Percentiles rank a stretch among this genome's conserved stretches.
phyloP scores from a whole-genome alignment of 257 asterid species.

The Solanum sejunctum region DNA sequence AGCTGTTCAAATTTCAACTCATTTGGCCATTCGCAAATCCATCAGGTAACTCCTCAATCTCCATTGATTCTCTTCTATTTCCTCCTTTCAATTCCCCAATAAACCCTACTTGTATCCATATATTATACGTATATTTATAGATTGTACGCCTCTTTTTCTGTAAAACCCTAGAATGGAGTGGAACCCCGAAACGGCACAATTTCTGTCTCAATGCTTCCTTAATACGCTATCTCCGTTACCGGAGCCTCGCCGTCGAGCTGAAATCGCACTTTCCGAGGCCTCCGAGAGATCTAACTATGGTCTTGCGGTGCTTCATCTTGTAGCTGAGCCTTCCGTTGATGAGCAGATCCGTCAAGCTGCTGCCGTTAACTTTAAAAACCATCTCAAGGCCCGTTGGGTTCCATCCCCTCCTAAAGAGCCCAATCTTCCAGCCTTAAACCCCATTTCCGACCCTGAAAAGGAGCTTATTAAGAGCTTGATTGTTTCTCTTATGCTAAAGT shows the following conservation, averaged over 20 bases:
- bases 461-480: conserved; percentile 63
- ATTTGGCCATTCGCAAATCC: neutral
- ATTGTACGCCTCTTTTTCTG: neutral
- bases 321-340: conserved; percentile 61
- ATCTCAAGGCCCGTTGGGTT: conserved; percentile 65
- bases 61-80: neutral
- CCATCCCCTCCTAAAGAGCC: conserved; percentile 7
- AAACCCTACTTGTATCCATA: neutral
- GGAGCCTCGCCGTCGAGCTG: conserved; percentile 74
- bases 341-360: conserved; percentile 92
- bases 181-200: conserved; percentile 58
- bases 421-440: conserved; percentile 13
- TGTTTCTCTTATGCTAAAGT: conserved; percentile 54
- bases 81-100: neutral
- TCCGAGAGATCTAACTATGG: conserved; percentile 56
- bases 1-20: conserved; percentile 12
- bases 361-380: conserved; percentile 83
- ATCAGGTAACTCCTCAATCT: conserved; percentile 5
- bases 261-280: conserved; percentile 48
- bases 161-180: conserved; percentile 54
- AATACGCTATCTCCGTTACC: conserved; percentile 69
- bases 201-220: conserved; percentile 72
- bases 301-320: conserved; percentile 79
- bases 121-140: neutral
- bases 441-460: conserved; percentile 56